Base-by-base conservation (phyloP, 2,329 filamentous ascomycete species). In the Penicillium sumatraense region DNA sequence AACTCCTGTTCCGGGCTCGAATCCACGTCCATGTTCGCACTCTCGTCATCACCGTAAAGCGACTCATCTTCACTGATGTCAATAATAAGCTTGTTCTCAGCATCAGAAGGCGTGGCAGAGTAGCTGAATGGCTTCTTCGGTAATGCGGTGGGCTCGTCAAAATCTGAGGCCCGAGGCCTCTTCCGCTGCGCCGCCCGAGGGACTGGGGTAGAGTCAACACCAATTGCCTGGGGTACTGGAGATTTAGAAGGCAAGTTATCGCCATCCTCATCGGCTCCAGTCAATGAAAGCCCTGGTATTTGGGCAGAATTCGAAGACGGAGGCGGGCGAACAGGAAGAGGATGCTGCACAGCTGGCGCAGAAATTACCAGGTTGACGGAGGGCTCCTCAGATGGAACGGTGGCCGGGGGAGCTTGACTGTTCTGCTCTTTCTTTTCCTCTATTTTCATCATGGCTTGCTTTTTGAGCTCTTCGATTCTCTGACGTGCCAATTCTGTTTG, bases 31-130 rank as follows among this genome's bases (percentile, higher is more conserved):
- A 72, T 71, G n/a, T 53, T 44, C 18, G 66, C 62, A 10, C 58
- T 61, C 26, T 70, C 68, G 29, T 72, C 67, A 49, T 72, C 68
- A 4, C 64, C 69, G 46, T 74, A 72, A 8, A 71, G 52, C 8
- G 70, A 78, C 54, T 88, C 86, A 60, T 88, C 85, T 24, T 96
- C 93, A 68, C 91, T 96, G 35, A 96, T 88, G 61, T 96, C 86
- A 62, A 96, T 96, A 35, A 96, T 84, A 49, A 96, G 83, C 2
- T 83, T 83, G 47, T 86, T 81, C 21, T 87, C 81, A 49, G 82
- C 77, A 21, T 57, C 51, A 3, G 27, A 41, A n/a, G 51, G 48
- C 21, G 46, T 59, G 3, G 49, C 79, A 44, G 78, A 80, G 41
- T 87, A 84, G 11, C 83, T 84, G 64, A 88, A 87, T 3, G 85